Percentiles rank a stretch among this genome's conserved stretches.
Evolutionary conservation across 352 stramenopile genomes (phyloP).

Genomic region (Globisporangium solare): DNA sequence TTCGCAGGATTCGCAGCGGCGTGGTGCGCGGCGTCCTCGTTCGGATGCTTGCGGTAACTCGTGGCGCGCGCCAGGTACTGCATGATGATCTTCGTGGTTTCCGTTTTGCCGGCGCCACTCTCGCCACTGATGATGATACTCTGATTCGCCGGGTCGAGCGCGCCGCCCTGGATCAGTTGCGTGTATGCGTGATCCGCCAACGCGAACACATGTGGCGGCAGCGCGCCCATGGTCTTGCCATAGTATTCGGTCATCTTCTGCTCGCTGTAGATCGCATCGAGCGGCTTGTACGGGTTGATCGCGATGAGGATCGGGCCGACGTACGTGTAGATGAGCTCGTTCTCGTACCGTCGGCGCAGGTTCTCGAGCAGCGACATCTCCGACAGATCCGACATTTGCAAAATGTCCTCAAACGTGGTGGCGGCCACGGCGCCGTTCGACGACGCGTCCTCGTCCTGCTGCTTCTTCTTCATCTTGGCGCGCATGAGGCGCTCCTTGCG

Average conservation of each 20-base stretch:
- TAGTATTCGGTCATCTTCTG: constrained; percentile 88
- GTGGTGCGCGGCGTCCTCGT: constrained; percentile 37
- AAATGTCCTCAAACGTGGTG: constrained; percentile 80
- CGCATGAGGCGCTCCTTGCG: constrained; percentile 83
- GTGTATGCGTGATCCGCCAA: constrained; percentile 87
- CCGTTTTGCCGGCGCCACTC: constrained; percentile 87
- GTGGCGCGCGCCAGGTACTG: constrained; percentile 81
- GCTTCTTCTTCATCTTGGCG: constrained; percentile 87
- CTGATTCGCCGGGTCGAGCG: constrained; percentile 82
- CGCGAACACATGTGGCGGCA: constrained; percentile 90
- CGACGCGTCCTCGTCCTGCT: constrained; percentile 57
- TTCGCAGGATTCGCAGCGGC: constrained; percentile 59
- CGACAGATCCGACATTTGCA: constrained; percentile 88
- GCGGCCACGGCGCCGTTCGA: constrained; percentile 21
- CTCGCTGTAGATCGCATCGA: constrained; percentile 67
- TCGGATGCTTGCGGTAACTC: constrained; percentile 54
- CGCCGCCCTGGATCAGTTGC: constrained; percentile 81
- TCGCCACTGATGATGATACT: constrained; percentile 93
- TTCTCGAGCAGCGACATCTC: constrained; percentile 88
- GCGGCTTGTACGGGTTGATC: constrained; percentile 90
- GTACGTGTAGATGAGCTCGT: constrained; percentile 93
- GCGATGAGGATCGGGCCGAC: constrained; percentile 89
- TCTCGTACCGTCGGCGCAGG: constrained; percentile 87
- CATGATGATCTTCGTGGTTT: constrained; percentile 93
- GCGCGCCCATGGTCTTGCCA: constrained; percentile 65